These are phyloP conservation scores for Fallopia convolvulus DNA, from an alignment of 148 eudicot genomes.

Conservation along the genomic window DNA sequence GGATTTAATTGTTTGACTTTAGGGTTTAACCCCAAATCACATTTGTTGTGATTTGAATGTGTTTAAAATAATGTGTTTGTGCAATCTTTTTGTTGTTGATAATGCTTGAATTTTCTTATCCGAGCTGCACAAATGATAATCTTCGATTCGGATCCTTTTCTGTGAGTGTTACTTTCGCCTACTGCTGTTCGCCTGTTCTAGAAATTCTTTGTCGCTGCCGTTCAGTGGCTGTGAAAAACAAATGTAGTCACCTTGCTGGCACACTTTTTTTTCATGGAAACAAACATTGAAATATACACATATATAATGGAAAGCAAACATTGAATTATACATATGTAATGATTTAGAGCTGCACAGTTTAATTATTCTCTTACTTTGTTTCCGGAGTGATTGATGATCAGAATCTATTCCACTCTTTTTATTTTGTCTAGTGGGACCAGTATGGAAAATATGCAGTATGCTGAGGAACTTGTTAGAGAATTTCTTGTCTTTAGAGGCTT, in stretches of 20 bases:
- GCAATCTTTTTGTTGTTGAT: neutral
- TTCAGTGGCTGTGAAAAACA: neutral
- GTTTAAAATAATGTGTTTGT: neutral
- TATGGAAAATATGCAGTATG: slow-evolving; percentile 84
- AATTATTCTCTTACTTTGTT: neutral
- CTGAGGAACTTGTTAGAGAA: slow-evolving; percentile 88
- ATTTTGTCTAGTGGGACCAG: slow-evolving; percentile 13
- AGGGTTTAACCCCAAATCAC: neutral
- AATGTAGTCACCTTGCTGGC: neutral
- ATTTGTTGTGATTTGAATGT: neutral
- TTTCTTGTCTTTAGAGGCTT: slow-evolving; percentile 88
- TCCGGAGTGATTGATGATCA: neutral
- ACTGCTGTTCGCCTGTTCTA: neutral
- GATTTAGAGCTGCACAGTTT: neutral
- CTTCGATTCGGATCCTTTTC: neutral
- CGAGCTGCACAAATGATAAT: neutral
- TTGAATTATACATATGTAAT: neutral
- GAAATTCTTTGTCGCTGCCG: neutral
- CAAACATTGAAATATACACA: neutral
- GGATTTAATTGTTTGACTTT: neutral
- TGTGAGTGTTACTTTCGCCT: neutral
- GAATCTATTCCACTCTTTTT: neutral
- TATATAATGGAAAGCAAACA: neutral
- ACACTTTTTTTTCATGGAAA: neutral
- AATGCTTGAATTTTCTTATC: neutral